These are phyloP conservation scores for Cenchrus americanus DNA, from an alignment of 176 grass and related monocot genomes.

Conservation along the genomic window DNA sequence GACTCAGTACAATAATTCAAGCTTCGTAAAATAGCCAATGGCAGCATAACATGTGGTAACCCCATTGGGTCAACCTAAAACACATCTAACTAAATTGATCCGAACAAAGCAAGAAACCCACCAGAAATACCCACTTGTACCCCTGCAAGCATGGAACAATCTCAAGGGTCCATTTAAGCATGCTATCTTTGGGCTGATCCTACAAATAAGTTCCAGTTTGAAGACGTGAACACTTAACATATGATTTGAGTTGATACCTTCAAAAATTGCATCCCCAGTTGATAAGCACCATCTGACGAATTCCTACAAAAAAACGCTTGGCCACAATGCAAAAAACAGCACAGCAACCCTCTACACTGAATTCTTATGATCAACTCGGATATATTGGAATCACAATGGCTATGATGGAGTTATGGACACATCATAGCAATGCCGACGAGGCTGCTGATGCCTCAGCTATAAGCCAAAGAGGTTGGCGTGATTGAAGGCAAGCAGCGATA, in stretches of 20 bases:
- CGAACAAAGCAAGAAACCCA: not conserved
- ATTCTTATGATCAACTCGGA: conserved; percentile 12
- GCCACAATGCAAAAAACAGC: not conserved
- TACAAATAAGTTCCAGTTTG: not conserved
- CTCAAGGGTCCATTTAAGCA: not conserved
- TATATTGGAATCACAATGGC: conserved; percentile 11
- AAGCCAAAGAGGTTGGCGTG: conserved; percentile 76
- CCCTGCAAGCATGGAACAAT: not conserved
- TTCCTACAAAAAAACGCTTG: not conserved
- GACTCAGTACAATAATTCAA: not conserved
- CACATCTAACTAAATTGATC: not conserved
- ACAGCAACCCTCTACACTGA: not conserved
- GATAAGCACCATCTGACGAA: not conserved
- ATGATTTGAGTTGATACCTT: conserved; percentile 21
- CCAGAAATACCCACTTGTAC: not conserved
- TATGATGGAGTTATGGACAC: not conserved
- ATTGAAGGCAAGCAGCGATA: conserved; percentile 87
- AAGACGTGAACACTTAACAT: conserved; percentile 21
- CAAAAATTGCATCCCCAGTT: conserved; percentile 3
- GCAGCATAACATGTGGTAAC: not conserved
- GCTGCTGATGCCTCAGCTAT: conserved; percentile 83
- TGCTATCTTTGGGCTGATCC: not conserved
- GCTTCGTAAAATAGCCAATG: not conserved
- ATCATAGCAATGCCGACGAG: conserved; percentile 52
- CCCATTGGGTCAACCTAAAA: not conserved